Base-by-base conservation (phyloP, 352 stramenopile genomes). In the Pseudoperonospora humuli region DNA sequence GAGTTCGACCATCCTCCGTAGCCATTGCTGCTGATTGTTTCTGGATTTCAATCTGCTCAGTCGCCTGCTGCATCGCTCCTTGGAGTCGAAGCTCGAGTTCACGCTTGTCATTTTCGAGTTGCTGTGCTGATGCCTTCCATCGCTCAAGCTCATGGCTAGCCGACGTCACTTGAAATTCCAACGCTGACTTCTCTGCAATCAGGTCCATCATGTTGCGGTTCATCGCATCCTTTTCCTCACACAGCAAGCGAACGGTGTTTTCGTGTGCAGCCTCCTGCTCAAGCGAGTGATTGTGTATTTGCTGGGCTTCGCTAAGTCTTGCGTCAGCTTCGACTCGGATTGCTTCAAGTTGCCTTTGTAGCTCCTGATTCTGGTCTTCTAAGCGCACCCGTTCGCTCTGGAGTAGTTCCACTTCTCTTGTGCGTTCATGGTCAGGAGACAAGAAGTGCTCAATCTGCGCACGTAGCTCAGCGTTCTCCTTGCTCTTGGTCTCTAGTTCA, bases 221-320 rank as follows among this genome's bases (percentile, higher is more conserved):
- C 39, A 74, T 32, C 7, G 78, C 71, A 47, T 86, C 74, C 38
- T 84, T 89, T 31, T 89, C 76, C 13, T 64, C 57, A 40, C 63
- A 55, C 17, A 89, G 45, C 18, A 54, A 67, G 6, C 66, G 70
- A 7, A 82, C 64, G 7, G 64, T 65, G 29, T 68, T 63, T 8
- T 73, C 65, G 34, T 86, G 67, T 18, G 61, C 51, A 14, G 45
- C 68, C 20, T 84, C 58, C 45, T 82, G 57, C 34, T 88, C 70
- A 3, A 61, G 40, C 15, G 61, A 57, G 18, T 49, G 57, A 32
- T 67, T 46, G 15, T 82, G 64, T 9, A 64, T 33, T 20, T 58
- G 50, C n/a, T 67, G 70, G 5, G 65, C 60, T 50, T 86, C 61
- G 13, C 75, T 50, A 14, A 80, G 52, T 39, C 70, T 83, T 8